Conservation (phyloP, 1,284 basidiomycete genomes). For the Austropuccinia psidii region DNA sequence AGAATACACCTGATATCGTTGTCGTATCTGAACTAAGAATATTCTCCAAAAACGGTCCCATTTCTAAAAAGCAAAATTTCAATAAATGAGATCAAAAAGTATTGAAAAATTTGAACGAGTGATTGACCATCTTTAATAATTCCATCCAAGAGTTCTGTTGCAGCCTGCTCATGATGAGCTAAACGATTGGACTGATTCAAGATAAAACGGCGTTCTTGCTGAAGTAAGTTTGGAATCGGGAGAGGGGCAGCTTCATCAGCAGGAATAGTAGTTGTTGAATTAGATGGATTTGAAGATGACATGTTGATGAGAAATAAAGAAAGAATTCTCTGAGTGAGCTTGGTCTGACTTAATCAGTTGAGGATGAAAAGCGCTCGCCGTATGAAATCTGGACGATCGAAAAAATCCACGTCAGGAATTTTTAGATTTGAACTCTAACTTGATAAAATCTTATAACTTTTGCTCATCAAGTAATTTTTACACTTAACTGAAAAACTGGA, state of each 20-base stretch:
- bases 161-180: slow-evolving; percentile 61
- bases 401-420: too few species aligned
- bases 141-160: slow-evolving; percentile 61
- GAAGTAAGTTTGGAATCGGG: slow-evolving; percentile 31
- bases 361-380: too few species aligned
- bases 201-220: slow-evolving; percentile 52
- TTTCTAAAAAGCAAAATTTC: slow-evolving; percentile 4
- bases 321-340: too few species aligned
- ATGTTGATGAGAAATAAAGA: not conserved
- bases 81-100: not conserved
- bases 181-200: slow-evolving; percentile 59
- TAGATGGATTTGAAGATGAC: not conserved
- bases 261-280: not conserved
- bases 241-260: slow-evolving; percentile 20
- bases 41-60: slow-evolving; percentile 23
- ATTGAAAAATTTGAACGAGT: not conserved
- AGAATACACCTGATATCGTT: not conserved
- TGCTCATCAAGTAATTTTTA: too few species aligned
- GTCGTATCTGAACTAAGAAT: slow-evolving; percentile 7
- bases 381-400: too few species aligned
- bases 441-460: too few species aligned
- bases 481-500: too few species aligned
- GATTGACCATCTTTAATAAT: slow-evolving; percentile 74
- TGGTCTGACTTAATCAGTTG: too few species aligned
- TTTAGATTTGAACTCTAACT: too few species aligned